Conservation (phyloP, 305 asterid genomes). For the Ajuga reptans region DNA sequence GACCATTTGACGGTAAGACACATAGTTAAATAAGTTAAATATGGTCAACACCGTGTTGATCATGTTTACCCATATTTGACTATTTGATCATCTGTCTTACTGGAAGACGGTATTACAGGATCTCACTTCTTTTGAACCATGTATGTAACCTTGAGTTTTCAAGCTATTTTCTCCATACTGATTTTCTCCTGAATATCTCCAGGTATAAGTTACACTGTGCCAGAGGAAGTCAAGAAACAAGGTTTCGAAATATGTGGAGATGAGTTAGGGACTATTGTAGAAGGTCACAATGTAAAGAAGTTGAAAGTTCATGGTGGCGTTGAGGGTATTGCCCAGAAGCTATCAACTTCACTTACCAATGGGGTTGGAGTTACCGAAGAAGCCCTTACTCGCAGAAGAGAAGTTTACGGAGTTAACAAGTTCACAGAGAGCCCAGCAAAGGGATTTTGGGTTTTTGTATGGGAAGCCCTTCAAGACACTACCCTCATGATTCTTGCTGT, state of each 20-base stretch:
- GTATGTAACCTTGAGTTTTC: conserved; percentile 2
- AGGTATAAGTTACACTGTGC: conserved; percentile 70
- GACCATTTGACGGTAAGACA: no score
- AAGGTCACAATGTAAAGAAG: conserved; percentile 65
- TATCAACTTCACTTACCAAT: conserved; percentile 49
- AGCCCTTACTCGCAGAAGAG: conserved; percentile 44
- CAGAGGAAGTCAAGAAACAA: conserved; percentile 65
- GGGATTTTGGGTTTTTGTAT: conserved; percentile 79
- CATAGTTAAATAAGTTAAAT: no score
- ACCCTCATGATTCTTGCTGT: conserved; percentile 90
- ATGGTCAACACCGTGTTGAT: no score
- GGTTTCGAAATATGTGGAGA: conserved; percentile 72
- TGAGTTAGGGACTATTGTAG: conserved; percentile 77
- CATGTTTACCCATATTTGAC: no score
- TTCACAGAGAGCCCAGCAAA: conserved; percentile 75
- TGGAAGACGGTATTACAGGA: no score
- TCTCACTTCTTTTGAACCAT: neutral
- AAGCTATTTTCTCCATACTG: conserved; percentile 6
- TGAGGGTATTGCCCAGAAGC: conserved; percentile 62
- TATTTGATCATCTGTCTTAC: no score
- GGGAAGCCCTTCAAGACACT: conserved; percentile 99
- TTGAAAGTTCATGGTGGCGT: conserved; percentile 71
- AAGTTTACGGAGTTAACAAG: conserved; percentile 64
- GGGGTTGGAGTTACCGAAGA: conserved; percentile 64
- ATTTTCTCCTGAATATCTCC: conserved; percentile 26